Percentiles rank a stretch among this genome's conserved stretches.
Evolutionary conservation across 2,329 filamentous ascomycete species (phyloP).

Genomic region (Apiospora koreana): DNA sequence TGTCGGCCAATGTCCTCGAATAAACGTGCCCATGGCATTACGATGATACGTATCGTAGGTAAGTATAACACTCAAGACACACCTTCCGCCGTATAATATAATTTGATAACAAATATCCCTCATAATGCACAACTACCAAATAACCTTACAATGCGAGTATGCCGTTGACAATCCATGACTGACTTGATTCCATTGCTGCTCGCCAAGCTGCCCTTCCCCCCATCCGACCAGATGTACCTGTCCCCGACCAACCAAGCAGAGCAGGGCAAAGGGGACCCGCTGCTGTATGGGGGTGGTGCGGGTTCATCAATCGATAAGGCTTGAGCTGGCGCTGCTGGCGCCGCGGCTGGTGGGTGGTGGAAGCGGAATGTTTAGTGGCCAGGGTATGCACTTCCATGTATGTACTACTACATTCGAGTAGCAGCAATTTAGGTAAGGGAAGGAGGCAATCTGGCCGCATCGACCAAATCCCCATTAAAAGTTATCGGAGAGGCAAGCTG

Average conservation of each 20-base stretch:
- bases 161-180: too few species aligned
- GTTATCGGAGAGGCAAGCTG: background rate
- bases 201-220: background rate
- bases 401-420: too few species aligned
- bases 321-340: conserved; percentile 4
- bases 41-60: too few species aligned
- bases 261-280: background rate
- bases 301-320: conserved; percentile 9
- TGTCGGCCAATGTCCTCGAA: background rate
- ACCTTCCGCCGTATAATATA: background rate
- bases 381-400: too few species aligned
- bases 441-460: conserved; percentile 20
- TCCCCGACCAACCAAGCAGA: background rate
- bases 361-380: background rate
- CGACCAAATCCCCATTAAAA: background rate
- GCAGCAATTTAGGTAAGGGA: background rate
- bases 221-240: background rate
- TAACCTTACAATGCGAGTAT: too few species aligned
- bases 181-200: too few species aligned
- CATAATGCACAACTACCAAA: too few species aligned
- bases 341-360: background rate
- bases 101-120: too few species aligned
- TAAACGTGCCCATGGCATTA: background rate
- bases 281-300: background rate
- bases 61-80: too few species aligned